These are phyloP conservation scores for Saitoella complicata DNA, from an alignment of 805 yeast genomes.

Conservation along the genomic window DNA sequence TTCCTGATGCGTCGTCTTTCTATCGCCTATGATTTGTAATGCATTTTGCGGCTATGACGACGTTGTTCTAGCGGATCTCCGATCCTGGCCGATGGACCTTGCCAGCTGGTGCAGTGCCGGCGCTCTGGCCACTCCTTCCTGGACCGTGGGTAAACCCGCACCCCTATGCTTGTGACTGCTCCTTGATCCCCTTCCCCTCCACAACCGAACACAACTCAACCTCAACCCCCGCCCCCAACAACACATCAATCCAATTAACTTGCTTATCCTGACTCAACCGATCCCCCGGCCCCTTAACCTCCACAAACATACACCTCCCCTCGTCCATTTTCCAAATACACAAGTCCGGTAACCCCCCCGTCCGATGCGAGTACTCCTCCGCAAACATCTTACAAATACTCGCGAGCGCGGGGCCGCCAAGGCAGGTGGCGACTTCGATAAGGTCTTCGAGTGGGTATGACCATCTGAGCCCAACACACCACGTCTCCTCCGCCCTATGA, in stretches of 20 bases:
- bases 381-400: slow-evolving; percentile 13
- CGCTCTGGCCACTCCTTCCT: no score
- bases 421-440: slow-evolving; percentile 12
- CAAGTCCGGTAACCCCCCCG: slow-evolving; percentile 24
- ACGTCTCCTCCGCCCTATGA: slow-evolving; percentile 12
- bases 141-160: no score
- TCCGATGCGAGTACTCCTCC: slow-evolving; percentile 14
- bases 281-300: slow-evolving; percentile 25
- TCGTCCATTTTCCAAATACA: slow-evolving; percentile 18
- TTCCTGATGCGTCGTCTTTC: no score
- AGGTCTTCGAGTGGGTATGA: slow-evolving; percentile 11
- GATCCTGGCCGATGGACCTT: no score
- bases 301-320: slow-evolving; percentile 16
- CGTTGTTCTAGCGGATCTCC: no score
- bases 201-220: slow-evolving; percentile 20
- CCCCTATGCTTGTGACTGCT: no score
- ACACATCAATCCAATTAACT: slow-evolving; percentile 22
- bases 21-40: no score
- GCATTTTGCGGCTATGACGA: no score
- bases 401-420: slow-evolving; percentile 12
- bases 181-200: no score
- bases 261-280: slow-evolving; percentile 22
- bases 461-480: slow-evolving; percentile 21
- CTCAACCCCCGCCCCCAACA: slow-evolving; percentile 15
- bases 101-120: no score